Percentiles rank a stretch among this genome's conserved stretches.
These are phyloP conservation scores for Geotrichum fermentans DNA, from an alignment of 1,139 yeast genomes.

Conservation along the genomic window DNA sequence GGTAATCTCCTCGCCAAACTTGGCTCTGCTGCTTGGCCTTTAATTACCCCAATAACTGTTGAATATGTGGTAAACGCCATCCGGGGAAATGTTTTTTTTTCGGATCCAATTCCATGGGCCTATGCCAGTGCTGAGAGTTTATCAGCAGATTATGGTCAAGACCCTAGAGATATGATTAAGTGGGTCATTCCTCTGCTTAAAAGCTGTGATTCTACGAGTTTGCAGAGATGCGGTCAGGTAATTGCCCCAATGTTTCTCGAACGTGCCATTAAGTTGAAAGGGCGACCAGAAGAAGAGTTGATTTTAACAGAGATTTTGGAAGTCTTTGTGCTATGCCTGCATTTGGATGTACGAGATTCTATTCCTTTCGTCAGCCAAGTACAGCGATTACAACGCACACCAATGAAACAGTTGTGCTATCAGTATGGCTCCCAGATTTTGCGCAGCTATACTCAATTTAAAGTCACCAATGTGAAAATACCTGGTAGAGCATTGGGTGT, in stretches of 20 bases:
- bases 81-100: conserved; percentile 13
- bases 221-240: conserved; percentile 16
- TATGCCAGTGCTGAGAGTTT: neutral
- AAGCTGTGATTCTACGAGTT: conserved; percentile 19
- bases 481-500: conserved; percentile 16
- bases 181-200: conserved; percentile 20
- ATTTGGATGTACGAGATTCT: conserved; percentile 11
- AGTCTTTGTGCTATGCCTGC: conserved; percentile 13
- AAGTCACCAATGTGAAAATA: conserved; percentile 16
- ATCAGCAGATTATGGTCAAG: conserved; percentile 2
- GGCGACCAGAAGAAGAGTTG: conserved; percentile 15
- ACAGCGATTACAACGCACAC: conserved; percentile 16
- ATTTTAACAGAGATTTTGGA: conserved; percentile 14
- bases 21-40: conserved; percentile 17
- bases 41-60: conserved; percentile 14
- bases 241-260: conserved; percentile 14
- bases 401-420: conserved; percentile 17
- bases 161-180: conserved; percentile 15
- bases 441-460: conserved; percentile 15
- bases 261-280: conserved; percentile 1
- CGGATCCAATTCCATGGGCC: conserved; percentile 12
- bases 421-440: conserved; percentile 14
- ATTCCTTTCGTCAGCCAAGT: conserved; percentile 20
- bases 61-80: conserved; percentile 17
- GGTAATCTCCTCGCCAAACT: conserved; percentile 13